Percentiles rank a stretch among this genome's conserved stretches.
These are phyloP conservation scores for Gillenia trifoliata DNA, from an alignment of 306 rosid genomes.

Conservation along the genomic window DNA sequence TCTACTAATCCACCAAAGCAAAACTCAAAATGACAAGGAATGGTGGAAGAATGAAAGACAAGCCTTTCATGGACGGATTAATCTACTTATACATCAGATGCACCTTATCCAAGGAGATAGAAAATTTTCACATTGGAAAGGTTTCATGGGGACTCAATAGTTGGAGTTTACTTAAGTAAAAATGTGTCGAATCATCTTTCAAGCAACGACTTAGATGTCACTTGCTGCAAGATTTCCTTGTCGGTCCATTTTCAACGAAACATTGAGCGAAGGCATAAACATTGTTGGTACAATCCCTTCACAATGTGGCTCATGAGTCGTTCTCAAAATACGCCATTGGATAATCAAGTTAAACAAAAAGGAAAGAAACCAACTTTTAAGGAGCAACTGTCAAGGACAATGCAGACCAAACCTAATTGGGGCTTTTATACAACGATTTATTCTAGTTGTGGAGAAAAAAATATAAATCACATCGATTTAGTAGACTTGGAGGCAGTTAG, in stretches of 20 bases:
- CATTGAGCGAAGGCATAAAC: neutral
- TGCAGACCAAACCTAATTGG: slow-evolving; percentile 34
- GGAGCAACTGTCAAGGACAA: slow-evolving; percentile 11
- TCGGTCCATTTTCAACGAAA: slow-evolving; percentile 23
- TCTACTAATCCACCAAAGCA: too few species aligned
- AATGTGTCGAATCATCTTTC: slow-evolving; percentile 53
- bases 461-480: slow-evolving; percentile 31
- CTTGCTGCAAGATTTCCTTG: slow-evolving; percentile 48
- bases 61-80: slow-evolving; percentile 17
- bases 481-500: slow-evolving; percentile 64
- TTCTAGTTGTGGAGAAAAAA: neutral
- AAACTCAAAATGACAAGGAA: slow-evolving; percentile 8
- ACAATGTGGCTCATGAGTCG: too few species aligned
- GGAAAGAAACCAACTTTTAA: neutral
- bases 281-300: too few species aligned
- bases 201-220: slow-evolving; percentile 60
- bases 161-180: slow-evolving; percentile 53
- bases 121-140: slow-evolving; percentile 41
- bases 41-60: slow-evolving; percentile 34
- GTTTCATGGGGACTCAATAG: slow-evolving; percentile 50
- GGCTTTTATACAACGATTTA: slow-evolving; percentile 28
- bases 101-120: slow-evolving; percentile 41
- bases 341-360: neutral
- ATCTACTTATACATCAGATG: slow-evolving; percentile 28
- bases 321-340: too few species aligned